Percentiles rank a stretch among this genome's conserved stretches.
Evolutionary conservation across 306 rosid species (phyloP).

Genomic region (Prunus mongolica): DNA sequence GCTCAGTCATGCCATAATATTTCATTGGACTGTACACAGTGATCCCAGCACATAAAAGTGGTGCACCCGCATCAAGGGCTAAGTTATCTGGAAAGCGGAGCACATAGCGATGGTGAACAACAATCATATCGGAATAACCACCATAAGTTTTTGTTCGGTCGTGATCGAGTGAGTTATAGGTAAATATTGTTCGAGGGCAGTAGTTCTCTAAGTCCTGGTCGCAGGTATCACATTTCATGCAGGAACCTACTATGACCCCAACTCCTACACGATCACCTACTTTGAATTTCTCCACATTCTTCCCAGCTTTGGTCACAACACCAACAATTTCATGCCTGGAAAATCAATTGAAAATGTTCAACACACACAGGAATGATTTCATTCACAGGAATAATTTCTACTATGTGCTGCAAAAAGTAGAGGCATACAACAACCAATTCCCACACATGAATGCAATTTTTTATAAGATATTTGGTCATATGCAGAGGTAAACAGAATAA

Average conservation of each 20-base stretch:
- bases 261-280: conserved; percentile 88
- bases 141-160: conserved; percentile 68
- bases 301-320: conserved; percentile 60
- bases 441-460: background rate
- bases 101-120: conserved; percentile 70
- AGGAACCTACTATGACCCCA: conserved; percentile 80
- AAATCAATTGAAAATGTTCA: conserved; percentile 1
- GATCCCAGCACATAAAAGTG: conserved; percentile 89
- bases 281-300: conserved; percentile 58
- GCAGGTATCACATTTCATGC: conserved; percentile 69
- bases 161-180: conserved; percentile 47
- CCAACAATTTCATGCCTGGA: conserved; percentile 92
- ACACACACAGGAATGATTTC: background rate
- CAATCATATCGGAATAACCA: conserved; percentile 72
- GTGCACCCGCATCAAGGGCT: conserved; percentile 84
- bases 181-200: conserved; percentile 51
- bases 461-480: background rate
- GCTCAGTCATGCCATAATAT: conserved; percentile 82
- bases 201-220: conserved; percentile 73
- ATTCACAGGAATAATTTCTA: background rate
- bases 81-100: conserved; percentile 64
- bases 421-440: background rate
- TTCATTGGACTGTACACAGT: conserved; percentile 90
- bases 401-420: background rate
- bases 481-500: background rate